Evolutionary conservation across 345 rosid species (phyloP).

Genomic region (Aquilaria malaccensis): DNA sequence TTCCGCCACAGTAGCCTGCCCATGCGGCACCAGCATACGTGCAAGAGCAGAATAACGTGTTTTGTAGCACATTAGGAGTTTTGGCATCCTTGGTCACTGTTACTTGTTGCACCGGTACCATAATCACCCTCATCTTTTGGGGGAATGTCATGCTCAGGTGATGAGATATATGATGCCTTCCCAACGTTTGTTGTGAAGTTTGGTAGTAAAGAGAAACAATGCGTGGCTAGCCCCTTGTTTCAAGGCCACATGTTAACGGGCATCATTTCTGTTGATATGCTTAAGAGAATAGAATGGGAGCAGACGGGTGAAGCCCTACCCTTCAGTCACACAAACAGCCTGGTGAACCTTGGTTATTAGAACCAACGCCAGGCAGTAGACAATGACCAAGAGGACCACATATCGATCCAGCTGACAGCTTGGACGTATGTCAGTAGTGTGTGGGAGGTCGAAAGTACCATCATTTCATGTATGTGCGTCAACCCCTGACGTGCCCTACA

Average conservation of each 20-base stretch:
- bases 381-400: no score
- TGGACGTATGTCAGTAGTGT: no score
- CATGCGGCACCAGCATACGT: not conserved
- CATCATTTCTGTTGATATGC: not conserved
- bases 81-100: not conserved
- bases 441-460: no score
- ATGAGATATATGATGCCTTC: slow-evolving; percentile 1
- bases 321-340: no score
- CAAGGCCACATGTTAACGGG: not conserved
- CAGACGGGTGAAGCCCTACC: not conserved
- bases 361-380: no score
- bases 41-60: not conserved
- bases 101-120: not conserved
- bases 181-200: slow-evolving; percentile 23
- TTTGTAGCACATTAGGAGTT: slow-evolving; percentile 20
- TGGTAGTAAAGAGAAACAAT: slow-evolving; percentile 1
- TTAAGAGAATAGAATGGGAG: not conserved
- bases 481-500: no score
- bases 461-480: no score
- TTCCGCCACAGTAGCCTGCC: not conserved
- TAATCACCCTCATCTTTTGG: slow-evolving; percentile 28
- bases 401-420: no score
- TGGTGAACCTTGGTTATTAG: no score
- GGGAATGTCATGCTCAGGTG: slow-evolving; percentile 19
- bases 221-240: not conserved